Percentiles rank a stretch among this genome's conserved stretches.
phyloP scores from a whole-genome alignment of 2,329 filamentous ascomycete species.

The Arthrobotrys iridis region DNA sequence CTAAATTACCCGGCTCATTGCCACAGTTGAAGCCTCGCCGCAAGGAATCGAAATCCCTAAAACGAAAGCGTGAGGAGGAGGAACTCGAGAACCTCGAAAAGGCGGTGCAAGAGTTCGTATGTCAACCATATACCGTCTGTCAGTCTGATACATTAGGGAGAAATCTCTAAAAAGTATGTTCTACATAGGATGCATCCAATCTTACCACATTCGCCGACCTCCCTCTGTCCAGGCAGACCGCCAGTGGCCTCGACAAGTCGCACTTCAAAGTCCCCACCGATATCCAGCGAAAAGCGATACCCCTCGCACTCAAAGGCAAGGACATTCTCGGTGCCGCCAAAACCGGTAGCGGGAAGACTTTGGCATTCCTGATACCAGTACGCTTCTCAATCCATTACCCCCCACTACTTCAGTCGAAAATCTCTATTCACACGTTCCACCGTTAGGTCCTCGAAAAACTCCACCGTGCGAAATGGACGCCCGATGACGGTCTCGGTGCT shows the following conservation, averaged over 20 bases:
- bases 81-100: conserved; percentile 63
- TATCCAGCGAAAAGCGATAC: conserved; percentile 89
- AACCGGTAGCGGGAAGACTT: conserved; percentile 93
- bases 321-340: conserved; percentile 96
- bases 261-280: conserved; percentile 93
- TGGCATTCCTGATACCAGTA: conserved; percentile 86
- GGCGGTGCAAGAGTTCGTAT: conserved; percentile 63
- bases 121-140: conserved; percentile 41
- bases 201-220: conserved; percentile 80
- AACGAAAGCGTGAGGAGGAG: conserved; percentile 63
- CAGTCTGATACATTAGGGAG: background rate
- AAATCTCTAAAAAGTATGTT: background rate
- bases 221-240: conserved; percentile 83
- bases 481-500: conserved; percentile 88
- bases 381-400: background rate
- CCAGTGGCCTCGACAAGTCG: conserved; percentile 79
- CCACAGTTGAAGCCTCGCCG: conserved; percentile 44
- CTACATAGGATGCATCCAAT: conserved; percentile 70
- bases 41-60: conserved; percentile 59
- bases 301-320: conserved; percentile 80
- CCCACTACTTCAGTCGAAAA: background rate
- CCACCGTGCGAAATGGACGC: conserved; percentile 87
- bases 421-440: background rate
- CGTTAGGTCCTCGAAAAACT: conserved; percentile 79
- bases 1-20: conserved; percentile 32